Conservation (phyloP, 192 early-diverging fungal genomes). For the Coemansia sp. region DNA sequence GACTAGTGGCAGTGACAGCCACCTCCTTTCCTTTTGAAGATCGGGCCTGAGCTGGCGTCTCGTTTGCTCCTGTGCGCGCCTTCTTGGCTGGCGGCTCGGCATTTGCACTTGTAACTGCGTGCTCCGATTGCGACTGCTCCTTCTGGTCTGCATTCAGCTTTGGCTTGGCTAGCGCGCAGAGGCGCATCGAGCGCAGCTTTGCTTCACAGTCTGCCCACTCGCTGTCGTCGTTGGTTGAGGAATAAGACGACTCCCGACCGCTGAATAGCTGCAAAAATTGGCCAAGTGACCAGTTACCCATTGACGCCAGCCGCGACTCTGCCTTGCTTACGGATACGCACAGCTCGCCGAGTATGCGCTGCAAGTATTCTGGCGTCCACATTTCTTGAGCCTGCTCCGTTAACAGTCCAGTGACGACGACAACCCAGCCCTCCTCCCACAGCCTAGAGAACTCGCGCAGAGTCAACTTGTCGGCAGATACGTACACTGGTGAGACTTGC, state of each 20-base stretch:
- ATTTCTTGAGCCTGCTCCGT: background rate
- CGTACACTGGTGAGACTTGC: slow-evolving; percentile 26
- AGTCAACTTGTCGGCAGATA: slow-evolving; percentile 18
- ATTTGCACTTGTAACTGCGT: background rate
- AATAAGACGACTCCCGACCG: too few species aligned
- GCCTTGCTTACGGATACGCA: background rate
- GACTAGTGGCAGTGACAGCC: background rate
- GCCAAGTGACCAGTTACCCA: slow-evolving; percentile 14
- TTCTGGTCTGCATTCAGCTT: background rate
- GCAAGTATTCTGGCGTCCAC: slow-evolving; percentile 22
- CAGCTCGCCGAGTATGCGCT: slow-evolving; percentile 9
- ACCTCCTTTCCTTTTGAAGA: background rate
- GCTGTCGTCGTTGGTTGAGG: background rate
- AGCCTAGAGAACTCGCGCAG: slow-evolving; percentile 40
- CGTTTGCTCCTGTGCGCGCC: background rate
- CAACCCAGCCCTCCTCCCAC: slow-evolving; percentile 33
- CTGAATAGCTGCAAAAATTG: slow-evolving; percentile 22
- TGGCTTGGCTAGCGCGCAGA: slow-evolving; percentile 17
- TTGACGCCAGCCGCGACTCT: background rate
- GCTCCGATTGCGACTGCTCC: background rate
- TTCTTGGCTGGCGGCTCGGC: background rate
- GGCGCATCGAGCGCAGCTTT: background rate
- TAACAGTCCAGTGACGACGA: slow-evolving; percentile 34
- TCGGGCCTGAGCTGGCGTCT: background rate
- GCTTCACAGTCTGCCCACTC: background rate